Percentiles rank a stretch among this genome's conserved stretches.
phyloP scores from a whole-genome alignment of 2,329 filamentous ascomycete species.

The Penicillium sp. region DNA sequence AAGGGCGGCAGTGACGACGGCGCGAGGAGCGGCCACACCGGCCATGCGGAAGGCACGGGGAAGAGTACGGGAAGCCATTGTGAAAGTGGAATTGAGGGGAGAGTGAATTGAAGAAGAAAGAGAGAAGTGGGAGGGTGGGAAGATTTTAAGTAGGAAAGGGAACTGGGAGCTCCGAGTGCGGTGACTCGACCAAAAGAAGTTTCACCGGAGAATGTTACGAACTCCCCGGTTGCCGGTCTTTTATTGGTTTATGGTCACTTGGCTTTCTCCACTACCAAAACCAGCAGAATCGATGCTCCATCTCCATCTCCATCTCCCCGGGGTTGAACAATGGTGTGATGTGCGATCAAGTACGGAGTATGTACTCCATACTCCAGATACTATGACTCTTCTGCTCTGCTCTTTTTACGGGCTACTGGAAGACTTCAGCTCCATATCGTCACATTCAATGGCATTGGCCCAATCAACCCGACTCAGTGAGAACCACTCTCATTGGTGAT shows the following conservation, averaged over 20 bases:
- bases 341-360: too few species aligned
- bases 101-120: constrained; percentile 3
- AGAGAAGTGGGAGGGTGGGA: constrained; percentile 14
- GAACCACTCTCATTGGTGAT: background rate
- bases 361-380: too few species aligned
- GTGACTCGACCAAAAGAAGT: constrained; percentile 6
- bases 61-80: constrained; percentile 47
- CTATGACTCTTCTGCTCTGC: background rate
- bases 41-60: constrained; percentile 56
- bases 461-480: background rate
- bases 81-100: constrained; percentile 20
- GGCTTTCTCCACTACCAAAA: background rate
- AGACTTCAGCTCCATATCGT: too few species aligned
- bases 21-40: constrained; percentile 53
- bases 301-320: background rate
- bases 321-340: background rate
- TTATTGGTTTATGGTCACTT: background rate
- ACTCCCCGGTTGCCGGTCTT: constrained; percentile 8
- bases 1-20: constrained; percentile 55
- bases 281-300: too few species aligned
- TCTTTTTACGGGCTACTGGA: too few species aligned
- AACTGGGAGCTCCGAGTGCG: constrained; percentile 1
- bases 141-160: constrained; percentile 13
- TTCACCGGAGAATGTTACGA: constrained; percentile 10
- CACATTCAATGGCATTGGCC: background rate